Base-by-base conservation (phyloP, 768 basidiomycete species). In the Cystobasidium ongulense region DNA sequence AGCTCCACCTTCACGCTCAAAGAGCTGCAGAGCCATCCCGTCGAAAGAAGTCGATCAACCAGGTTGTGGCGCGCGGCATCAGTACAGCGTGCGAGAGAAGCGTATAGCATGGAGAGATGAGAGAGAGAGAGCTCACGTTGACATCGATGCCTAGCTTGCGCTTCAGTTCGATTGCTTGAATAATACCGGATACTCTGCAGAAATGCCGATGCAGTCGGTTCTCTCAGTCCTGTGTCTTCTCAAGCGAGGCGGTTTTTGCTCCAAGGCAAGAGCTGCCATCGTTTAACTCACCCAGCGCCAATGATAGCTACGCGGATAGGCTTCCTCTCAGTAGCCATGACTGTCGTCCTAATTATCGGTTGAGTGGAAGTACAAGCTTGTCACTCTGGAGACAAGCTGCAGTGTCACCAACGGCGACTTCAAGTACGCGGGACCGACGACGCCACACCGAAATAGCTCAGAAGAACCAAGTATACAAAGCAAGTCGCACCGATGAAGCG, bases 121-220 rank as follows among this genome's bases (percentile, higher is more conserved):
- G 25, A 52, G 23, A 13, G 27, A 29, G 35, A 10, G 11, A 23
- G 33, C 68, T 57, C 21, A 71, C 68, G 15, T 54, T 25, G 2
- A 71, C 68, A 36, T 71, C 68, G 27, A 71, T 71, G 54, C 53
- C 68, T 11, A 71, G 68, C 68, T 71, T 71, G 7, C 53, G 50
- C 68, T 71, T 71, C 31, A 71, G 38, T 27, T 71, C 68, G 11
- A 71, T 71, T 33, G 68, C 68, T 5, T 23, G 27, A 38, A 46
- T 46, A 15, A 71, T 71, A 35, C 68, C 68, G n/a, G 68, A 23
- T 1, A 59, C 54, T 7, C 68, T 71, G 68, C 15, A n/a, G n/a
- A 21, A 36, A 36, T 33, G 27, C 13, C n/a, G 62, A n/a, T n/a
- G n/a, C n/a, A n/a, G n/a, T n/a, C n/a, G n/a, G n/a, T n/a, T n/a